A percentile compares a stretch with the other conserved stretches of the same genome.
phyloP scores from a whole-genome alignment of 78 protist species.

The Reticulomyxa filosa region DNA sequence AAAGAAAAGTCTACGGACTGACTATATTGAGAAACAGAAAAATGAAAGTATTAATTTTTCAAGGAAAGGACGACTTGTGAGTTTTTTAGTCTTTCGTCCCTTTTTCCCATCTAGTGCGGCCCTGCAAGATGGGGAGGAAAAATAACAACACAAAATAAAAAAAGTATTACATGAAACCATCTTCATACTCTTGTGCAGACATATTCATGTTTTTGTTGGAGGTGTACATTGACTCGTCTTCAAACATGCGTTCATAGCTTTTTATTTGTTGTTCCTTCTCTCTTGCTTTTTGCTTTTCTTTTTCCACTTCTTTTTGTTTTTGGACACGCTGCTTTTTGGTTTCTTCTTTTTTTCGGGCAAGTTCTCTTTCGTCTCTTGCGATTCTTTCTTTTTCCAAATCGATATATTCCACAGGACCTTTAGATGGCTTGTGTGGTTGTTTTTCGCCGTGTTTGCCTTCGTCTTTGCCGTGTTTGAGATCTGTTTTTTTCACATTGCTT shows the following conservation, averaged over 20 bases:
- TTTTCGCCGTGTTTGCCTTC: neutral
- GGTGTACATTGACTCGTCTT: neutral
- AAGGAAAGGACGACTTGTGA: too few relatives aligned
- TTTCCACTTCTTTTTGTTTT: neutral
- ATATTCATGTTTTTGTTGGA: neutral
- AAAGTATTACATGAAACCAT: constrained; percentile 7
- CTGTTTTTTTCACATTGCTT: too few relatives aligned
- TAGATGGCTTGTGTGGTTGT: neutral
- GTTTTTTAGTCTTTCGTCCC: too few relatives aligned
- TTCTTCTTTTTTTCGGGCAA: neutral
- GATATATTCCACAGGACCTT: neutral
- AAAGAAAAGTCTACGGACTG: too few relatives aligned
- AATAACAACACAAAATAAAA: too few relatives aligned
- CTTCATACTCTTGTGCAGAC: neutral
- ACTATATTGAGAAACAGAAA: too few relatives aligned
- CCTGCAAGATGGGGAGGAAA: too few relatives aligned
- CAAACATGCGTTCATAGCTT: neutral
- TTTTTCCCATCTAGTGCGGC: too few relatives aligned
- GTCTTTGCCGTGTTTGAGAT: neutral
- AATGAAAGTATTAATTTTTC: too few relatives aligned
- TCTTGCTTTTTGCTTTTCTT: neutral
- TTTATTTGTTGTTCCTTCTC: neutral
- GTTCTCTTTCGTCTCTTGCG: neutral
- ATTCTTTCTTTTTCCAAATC: neutral
- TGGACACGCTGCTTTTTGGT: neutral